These are phyloP conservation scores for Talaromyces sp. DNA, from an alignment of 2,329 filamentous ascomycete species.

Conservation along the genomic window DNA sequence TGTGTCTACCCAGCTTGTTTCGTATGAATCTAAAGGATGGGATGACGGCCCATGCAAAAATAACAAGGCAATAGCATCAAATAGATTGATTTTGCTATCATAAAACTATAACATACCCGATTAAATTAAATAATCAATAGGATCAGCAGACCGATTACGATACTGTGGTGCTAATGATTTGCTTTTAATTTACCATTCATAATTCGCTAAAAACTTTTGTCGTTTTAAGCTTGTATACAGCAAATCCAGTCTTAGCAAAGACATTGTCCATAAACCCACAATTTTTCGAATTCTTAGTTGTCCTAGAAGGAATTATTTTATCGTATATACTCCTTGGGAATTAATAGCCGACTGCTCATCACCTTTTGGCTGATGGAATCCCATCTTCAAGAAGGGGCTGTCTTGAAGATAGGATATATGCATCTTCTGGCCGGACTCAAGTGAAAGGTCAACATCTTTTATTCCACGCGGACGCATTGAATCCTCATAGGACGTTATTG, in stretches of 20 bases:
- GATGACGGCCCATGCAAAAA: too few species aligned
- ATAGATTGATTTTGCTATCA: too few species aligned
- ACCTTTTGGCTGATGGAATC: conserved; percentile 1
- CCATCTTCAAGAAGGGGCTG: conserved; percentile 4
- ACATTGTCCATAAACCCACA: too few species aligned
- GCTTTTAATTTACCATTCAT: background rate
- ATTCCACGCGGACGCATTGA: conserved; percentile 2
- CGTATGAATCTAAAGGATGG: too few species aligned
- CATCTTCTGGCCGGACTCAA: conserved; percentile 1
- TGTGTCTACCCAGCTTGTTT: too few species aligned
- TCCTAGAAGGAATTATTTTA: background rate
- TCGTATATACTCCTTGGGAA: background rate
- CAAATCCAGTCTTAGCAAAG: too few species aligned
- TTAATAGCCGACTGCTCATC: background rate
- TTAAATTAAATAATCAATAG: too few species aligned
- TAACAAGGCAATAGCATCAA: too few species aligned
- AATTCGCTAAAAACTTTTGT: background rate
- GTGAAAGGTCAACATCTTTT: conserved; percentile 4
- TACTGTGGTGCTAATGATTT: too few species aligned
- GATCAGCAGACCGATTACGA: too few species aligned
- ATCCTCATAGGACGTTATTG: conserved; percentile 2
- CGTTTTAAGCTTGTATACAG: background rate
- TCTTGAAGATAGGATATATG: background rate
- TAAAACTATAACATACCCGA: too few species aligned
- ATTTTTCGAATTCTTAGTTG: background rate